Percentiles rank a stretch among this genome's conserved stretches.
phyloP scores from a whole-genome alignment of 768 basidiomycete species.

The Pleurotus citrinopileatus region DNA sequence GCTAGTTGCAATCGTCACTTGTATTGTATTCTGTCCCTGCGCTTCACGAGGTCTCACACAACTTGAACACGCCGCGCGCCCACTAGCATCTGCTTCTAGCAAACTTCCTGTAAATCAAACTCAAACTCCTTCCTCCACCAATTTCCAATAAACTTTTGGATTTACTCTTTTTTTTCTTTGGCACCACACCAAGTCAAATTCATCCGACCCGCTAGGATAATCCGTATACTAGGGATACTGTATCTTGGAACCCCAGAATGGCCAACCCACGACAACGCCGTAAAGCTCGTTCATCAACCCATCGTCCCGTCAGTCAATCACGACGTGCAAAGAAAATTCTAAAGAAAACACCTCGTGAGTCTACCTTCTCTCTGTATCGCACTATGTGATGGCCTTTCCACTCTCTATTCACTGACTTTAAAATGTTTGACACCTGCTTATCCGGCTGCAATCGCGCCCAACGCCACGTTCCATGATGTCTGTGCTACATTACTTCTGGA shows the following conservation, averaged over 20 bases:
- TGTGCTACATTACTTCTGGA: not conserved
- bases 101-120: constrained; percentile 4
- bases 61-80: not conserved
- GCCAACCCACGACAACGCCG: constrained; percentile 92
- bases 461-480: not conserved
- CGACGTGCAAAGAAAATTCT: constrained; percentile 69
- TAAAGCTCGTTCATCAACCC: constrained; percentile 77
- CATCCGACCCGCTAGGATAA: no score
- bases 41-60: not conserved
- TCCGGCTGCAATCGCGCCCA: constrained; percentile 5
- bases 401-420: constrained; percentile 10
- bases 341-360: constrained; percentile 76
- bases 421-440: not conserved
- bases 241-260: constrained; percentile 44
- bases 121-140: not conserved
- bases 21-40: not conserved
- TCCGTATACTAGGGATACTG: constrained; percentile 2
- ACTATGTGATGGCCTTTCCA: not conserved
- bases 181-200: no score
- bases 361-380: not conserved
- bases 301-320: constrained; percentile 72
- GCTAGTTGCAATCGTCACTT: no score
- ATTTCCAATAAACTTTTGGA: not conserved
- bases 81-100: constrained; percentile 2
- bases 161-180: no score